phyloP scores from a whole-genome alignment of 108 stramenopile genomes.

The Cyclotella atomus region DNA sequence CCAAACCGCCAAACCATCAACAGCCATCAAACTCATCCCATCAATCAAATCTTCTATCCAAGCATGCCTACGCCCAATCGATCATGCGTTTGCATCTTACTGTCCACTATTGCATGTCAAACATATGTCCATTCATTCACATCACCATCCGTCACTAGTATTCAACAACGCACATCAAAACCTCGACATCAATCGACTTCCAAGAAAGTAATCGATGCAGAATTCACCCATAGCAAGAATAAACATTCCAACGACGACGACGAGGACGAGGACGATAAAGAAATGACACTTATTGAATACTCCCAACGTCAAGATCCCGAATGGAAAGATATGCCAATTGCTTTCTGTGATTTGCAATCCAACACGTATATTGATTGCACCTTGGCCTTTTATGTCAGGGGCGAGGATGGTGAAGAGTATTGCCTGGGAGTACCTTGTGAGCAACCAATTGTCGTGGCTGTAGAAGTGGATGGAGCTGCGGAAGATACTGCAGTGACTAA shows the following conservation, averaged over 20 bases:
- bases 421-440: conserved; percentile 43
- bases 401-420: conserved; percentile 25
- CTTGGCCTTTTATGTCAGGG: conserved; percentile 46
- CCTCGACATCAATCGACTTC: neutral
- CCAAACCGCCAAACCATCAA: too few relatives aligned
- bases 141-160: too few relatives aligned
- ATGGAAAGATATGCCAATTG: conserved; percentile 50
- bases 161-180: too few relatives aligned
- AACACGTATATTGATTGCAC: conserved; percentile 52
- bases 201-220: conserved; percentile 42
- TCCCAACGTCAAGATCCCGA: conserved; percentile 52
- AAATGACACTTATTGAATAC: conserved; percentile 37
- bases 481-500: conserved; percentile 12
- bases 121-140: too few relatives aligned
- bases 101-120: too few relatives aligned
- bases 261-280: neutral
- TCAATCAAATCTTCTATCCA: too few relatives aligned
- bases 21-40: too few relatives aligned
- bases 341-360: conserved; percentile 38
- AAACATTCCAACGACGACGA: conserved; percentile 4
- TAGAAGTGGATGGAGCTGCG: conserved; percentile 18
- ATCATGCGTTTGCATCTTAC: too few relatives aligned
- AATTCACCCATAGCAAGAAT: conserved; percentile 27
- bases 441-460: conserved; percentile 43
- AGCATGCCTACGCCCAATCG: too few relatives aligned